Percentiles rank a stretch among this genome's conserved stretches.
These are phyloP conservation scores for Ceratopteris richardii DNA, from an alignment of 75 land plant species.

Conservation along the genomic window DNA sequence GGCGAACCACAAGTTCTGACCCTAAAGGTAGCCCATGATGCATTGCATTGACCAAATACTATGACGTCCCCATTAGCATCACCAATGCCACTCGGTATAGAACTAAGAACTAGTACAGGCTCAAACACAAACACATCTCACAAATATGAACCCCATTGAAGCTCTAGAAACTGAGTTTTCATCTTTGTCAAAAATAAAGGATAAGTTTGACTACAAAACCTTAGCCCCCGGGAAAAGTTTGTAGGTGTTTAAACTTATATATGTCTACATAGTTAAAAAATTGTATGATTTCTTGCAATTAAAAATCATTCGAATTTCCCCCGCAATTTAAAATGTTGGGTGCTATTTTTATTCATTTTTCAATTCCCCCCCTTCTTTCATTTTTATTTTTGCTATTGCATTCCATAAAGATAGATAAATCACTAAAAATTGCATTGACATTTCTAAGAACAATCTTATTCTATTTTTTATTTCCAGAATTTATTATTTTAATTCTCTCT, in stretches of 20 bases:
- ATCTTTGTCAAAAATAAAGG: neutral
- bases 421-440: no score
- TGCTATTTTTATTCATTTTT: no score
- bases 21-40: neutral
- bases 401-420: no score
- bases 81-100: neutral
- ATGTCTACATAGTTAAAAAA: neutral
- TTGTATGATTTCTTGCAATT: neutral
- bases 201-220: neutral
- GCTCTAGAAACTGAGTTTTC: neutral
- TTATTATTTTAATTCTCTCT: no score
- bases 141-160: neutral
- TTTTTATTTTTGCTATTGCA: no score
- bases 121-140: neutral
- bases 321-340: no score
- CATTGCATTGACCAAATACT: no score
- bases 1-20: neutral
- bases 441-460: no score
- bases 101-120: neutral
- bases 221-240: neutral
- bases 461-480: no score
- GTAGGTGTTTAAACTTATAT: neutral
- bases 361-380: no score
- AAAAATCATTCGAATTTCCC: no score
- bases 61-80: no score